phyloP scores from a whole-genome alignment of 2,329 filamentous ascomycete species.

The Aureobasidium uvarum region DNA sequence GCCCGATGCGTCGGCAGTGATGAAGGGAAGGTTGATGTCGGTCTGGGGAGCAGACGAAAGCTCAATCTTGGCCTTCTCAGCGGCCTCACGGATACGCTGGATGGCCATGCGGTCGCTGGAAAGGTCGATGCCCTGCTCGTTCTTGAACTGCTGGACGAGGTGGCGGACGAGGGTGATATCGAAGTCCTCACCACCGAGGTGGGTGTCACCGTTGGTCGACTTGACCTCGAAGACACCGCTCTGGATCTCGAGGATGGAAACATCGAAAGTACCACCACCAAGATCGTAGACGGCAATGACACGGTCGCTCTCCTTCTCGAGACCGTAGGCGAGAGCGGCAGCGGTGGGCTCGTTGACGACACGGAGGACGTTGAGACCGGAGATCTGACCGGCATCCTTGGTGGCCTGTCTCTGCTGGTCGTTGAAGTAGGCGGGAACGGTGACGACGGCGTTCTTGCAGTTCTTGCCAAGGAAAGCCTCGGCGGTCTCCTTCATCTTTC shows the following conservation, averaged over 20 bases:
- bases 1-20: constrained; percentile 82
- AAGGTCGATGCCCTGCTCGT: constrained; percentile 63
- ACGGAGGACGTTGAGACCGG: constrained; percentile 96
- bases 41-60: constrained; percentile 97
- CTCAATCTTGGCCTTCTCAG: constrained; percentile 99
- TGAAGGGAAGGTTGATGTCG: constrained; percentile 96
- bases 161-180: constrained; percentile 78
- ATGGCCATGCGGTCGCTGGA: constrained; percentile 85
- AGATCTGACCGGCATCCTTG: constrained; percentile 98
- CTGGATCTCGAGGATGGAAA: constrained; percentile 97
- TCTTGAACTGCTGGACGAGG: constrained; percentile 86
- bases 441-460: constrained; percentile 98
- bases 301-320: constrained; percentile 98
- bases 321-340: constrained; percentile 96
- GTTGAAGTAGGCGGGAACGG: constrained; percentile 99
- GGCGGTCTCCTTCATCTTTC: constrained; percentile 99
- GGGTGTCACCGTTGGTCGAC: constrained; percentile 96
- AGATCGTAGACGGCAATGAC: constrained; percentile 99
- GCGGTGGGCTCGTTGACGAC: constrained; percentile 99
- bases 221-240: constrained; percentile 99
- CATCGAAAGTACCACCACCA: constrained; percentile 99
- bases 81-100: constrained; percentile 92
- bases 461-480: constrained; percentile 98
- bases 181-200: constrained; percentile 94
- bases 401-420: constrained; percentile 99